phyloP scores from a whole-genome alignment of 108 stramenopile genomes.

The Skeletonema costatum region DNA sequence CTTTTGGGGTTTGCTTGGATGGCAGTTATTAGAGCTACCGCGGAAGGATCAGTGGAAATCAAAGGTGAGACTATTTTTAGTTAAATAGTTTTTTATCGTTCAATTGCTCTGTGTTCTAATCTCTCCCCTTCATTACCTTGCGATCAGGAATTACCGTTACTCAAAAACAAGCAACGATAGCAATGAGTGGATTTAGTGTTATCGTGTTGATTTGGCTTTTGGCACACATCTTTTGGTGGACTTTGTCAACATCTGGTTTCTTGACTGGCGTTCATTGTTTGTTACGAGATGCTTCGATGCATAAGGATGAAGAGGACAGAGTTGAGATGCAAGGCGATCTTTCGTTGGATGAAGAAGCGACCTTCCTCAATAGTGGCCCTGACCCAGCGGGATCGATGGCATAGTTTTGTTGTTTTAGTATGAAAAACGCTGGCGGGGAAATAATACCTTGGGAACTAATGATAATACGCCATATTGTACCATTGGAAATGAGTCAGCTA shows the following conservation, averaged over 20 bases:
- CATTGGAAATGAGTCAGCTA: too few species aligned
- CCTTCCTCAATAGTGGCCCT: slow-evolving; percentile 28
- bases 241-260: slow-evolving; percentile 79
- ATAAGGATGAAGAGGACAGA: slow-evolving; percentile 87
- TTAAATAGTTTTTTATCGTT: background rate
- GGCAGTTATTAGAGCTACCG: slow-evolving; percentile 67
- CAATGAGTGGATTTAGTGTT: slow-evolving; percentile 67
- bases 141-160: slow-evolving; percentile 57
- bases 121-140: background rate
- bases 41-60: slow-evolving; percentile 57
- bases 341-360: slow-evolving; percentile 38
- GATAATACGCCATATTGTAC: too few species aligned
- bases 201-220: slow-evolving; percentile 69
- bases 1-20: slow-evolving; percentile 79
- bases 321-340: slow-evolving; percentile 87
- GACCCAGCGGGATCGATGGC: background rate
- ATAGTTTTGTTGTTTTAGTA: background rate
- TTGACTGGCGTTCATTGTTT: slow-evolving; percentile 70
- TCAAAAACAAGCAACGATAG: slow-evolving; percentile 82
- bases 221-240: slow-evolving; percentile 84
- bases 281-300: slow-evolving; percentile 86
- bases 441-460: background rate
- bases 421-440: background rate
- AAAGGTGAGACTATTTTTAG: slow-evolving; percentile 46
- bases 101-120: background rate